Evolutionary conservation across 2,329 filamentous ascomycete genomes (phyloP).

Genomic region (Colletotrichum phormii): DNA sequence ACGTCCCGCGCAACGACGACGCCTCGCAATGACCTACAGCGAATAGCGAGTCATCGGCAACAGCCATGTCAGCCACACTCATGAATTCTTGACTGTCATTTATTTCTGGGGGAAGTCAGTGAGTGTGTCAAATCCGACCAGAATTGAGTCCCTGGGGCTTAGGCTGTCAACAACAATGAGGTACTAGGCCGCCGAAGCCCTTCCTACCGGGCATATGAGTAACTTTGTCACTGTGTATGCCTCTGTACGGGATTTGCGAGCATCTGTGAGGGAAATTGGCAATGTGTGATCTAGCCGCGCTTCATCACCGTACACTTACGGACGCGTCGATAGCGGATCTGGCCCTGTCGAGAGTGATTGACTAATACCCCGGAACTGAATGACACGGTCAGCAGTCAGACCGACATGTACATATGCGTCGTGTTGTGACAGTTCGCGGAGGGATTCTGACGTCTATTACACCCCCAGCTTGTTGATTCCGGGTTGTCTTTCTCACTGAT

Average conservation of each 20-base stretch:
- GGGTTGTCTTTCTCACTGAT: not conserved
- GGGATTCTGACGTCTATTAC: not conserved
- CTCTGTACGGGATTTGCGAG: too few species aligned
- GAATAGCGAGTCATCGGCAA: slow-evolving; percentile 28
- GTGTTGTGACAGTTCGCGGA: not conserved
- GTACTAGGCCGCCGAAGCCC: not conserved
- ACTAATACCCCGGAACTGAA: not conserved
- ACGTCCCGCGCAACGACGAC: slow-evolving; percentile 15
- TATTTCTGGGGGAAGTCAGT: not conserved
- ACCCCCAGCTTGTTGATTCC: not conserved
- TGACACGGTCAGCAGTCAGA: slow-evolving; percentile 13
- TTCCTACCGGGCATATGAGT: not conserved
- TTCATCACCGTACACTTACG: not conserved
- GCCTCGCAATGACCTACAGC: slow-evolving; percentile 28
- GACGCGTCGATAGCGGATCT: not conserved
- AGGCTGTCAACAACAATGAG: not conserved
- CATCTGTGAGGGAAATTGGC: not conserved
- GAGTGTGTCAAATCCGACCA: not conserved
- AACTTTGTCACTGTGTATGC: not conserved
- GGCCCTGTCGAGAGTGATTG: not conserved
- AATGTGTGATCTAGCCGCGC: not conserved
- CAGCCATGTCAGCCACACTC: slow-evolving; percentile 3
- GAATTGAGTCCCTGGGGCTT: not conserved
- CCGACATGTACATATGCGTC: slow-evolving; percentile 16
- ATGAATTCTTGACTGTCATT: not conserved